Conservation (phyloP, 805 yeast species). For the Candida endomychidarum region DNA sequence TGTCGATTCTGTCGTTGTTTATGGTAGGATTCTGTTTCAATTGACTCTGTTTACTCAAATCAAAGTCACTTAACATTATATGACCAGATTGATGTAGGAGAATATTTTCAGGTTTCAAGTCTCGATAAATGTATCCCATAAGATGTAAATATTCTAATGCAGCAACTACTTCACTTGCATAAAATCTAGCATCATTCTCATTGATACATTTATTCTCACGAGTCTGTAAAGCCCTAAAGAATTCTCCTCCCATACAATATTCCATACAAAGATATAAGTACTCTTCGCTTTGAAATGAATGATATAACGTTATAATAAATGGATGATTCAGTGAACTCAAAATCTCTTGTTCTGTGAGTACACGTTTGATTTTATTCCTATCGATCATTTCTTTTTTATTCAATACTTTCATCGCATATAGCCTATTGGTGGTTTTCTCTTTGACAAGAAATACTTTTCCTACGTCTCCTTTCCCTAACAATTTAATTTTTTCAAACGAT, state of each 20-base stretch:
- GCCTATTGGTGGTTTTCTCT: slow-evolving; percentile 69
- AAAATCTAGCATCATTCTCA: slow-evolving; percentile 88
- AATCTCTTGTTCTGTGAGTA: slow-evolving; percentile 94
- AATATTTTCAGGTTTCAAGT: slow-evolving; percentile 94
- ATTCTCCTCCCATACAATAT: slow-evolving; percentile 99
- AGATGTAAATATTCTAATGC: slow-evolving; percentile 93
- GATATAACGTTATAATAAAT: slow-evolving; percentile 92
- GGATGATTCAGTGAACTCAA: slow-evolving; percentile 95
- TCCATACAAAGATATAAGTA: slow-evolving; percentile 94
- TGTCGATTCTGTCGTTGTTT: slow-evolving; percentile 68
- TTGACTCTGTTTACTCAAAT: slow-evolving; percentile 84
- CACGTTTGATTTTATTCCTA: slow-evolving; percentile 91
- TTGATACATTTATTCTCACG: slow-evolving; percentile 79
- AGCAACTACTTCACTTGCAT: slow-evolving; percentile 96
- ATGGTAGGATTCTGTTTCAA: slow-evolving; percentile 75
- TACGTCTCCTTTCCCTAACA: slow-evolving; percentile 97
- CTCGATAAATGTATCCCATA: slow-evolving; percentile 97
- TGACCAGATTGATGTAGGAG: slow-evolving; percentile 95
- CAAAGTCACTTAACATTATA: slow-evolving; percentile 96
- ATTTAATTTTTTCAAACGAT: slow-evolving; percentile 82
- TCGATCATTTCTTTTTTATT: slow-evolving; percentile 92
- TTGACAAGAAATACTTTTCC: slow-evolving; percentile 93
- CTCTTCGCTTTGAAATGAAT: slow-evolving; percentile 93
- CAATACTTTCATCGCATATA: slow-evolving; percentile 91
- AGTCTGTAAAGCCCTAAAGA: slow-evolving; percentile 92